Evolutionary conservation across 352 stramenopile species (phyloP), one percentile per base, ranked within the genome.

Genomic region (Aphanomyces invadans): DNA sequence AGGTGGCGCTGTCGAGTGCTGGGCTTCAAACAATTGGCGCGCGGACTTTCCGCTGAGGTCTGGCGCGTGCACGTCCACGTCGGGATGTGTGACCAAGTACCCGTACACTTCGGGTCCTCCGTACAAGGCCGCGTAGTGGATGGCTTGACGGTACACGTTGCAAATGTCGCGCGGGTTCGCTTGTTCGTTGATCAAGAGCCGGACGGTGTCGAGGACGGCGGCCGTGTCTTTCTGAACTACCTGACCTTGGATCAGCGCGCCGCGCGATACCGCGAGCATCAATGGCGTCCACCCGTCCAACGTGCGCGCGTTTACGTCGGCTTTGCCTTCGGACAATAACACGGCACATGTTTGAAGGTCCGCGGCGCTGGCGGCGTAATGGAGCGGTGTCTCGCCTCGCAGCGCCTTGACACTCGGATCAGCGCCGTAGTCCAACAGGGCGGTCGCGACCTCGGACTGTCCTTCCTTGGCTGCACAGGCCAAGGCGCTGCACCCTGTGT

Each of bases 351-450:
- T 67, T 17, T 49, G 32, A 12, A 67, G 46, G 57, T 83, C 90
- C 2, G 77, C 81, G 36, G 82, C 82, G 26, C 78, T 78, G 26
- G 86, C 84, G 23, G 83, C 86, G 62, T 92, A 92, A 66, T 95
- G 86, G 0, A 95, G 71, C 21, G 86, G 76, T 4, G 86, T 88
- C 26, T 93, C 80, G 17, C 86, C 86, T 25, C 78, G 71, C 26
- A 95, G 63, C 33, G 85, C 83, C 12, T 52, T 71, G 32, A 89
- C 76, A 19, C 92, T 81, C 9, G 74, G 70, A 57, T 90, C 73
- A 0, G 82, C 84, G 15, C 84, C 84, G 65, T 93, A 93, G 64
- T 95, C 81, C 19, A 95, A 63, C 31, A 95, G 73, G 28, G 83
- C 86, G 70, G 92, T 83, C n/a, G 91, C 82, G 1, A 88, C 80